These are phyloP conservation scores for Dictyostelium firmibasis DNA, from an alignment of 78 protist species.

Conservation along the genomic window DNA sequence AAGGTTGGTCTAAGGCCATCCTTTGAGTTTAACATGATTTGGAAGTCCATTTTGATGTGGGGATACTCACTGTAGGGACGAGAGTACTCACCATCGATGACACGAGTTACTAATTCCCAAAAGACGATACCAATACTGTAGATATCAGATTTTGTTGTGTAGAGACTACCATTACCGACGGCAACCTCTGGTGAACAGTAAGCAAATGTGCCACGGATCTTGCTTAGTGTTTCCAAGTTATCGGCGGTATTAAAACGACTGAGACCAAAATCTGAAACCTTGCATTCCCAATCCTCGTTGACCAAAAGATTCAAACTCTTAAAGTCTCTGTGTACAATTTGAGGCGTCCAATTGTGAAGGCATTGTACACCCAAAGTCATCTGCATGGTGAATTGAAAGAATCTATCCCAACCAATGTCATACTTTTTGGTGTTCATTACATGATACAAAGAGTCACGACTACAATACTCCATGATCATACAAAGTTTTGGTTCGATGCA, in stretches of 20 bases:
- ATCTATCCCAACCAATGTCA: conserved; percentile 75
- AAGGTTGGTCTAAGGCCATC: conserved; percentile 75
- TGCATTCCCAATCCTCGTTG: conserved; percentile 76
- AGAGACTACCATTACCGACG: conserved; percentile 49
- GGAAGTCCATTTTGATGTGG: conserved; percentile 82
- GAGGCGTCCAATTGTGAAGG: conserved; percentile 70
- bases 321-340: conserved; percentile 79
- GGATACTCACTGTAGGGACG: conserved; percentile 77
- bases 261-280: conserved; percentile 80
- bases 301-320: conserved; percentile 78
- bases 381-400: conserved; percentile 72
- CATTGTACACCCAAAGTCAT: conserved; percentile 61
- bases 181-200: conserved; percentile 81
- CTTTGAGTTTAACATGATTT: conserved; percentile 76
- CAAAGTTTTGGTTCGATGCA: conserved; percentile 65
- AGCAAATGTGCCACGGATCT: conserved; percentile 82
- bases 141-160: conserved; percentile 68
- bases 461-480: conserved; percentile 82
- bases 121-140: conserved; percentile 77
- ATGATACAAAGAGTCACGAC: conserved; percentile 65
- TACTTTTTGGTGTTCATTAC: conserved; percentile 75
- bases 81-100: conserved; percentile 57
- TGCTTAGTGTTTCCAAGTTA: conserved; percentile 67
- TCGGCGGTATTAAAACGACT: conserved; percentile 74
- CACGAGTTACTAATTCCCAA: conserved; percentile 73